Evolutionary conservation across 1,284 basidiomycete genomes (phyloP).

Genomic region (Leccinum holopus): DNA sequence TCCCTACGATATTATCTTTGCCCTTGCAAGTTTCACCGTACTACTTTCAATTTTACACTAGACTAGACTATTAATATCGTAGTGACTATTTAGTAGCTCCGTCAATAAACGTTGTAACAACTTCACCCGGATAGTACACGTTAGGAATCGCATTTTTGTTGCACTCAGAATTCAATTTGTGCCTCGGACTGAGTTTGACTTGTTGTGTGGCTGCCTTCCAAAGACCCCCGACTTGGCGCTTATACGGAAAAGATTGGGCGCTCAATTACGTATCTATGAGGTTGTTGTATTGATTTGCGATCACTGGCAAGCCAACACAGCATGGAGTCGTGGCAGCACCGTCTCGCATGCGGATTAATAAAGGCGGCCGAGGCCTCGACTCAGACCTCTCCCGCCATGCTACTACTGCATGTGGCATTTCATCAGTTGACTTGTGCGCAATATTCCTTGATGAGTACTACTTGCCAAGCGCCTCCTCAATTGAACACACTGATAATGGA

Average conservation of each 20-base stretch:
- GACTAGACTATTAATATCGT: neutral
- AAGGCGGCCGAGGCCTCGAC: neutral
- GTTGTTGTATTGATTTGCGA: neutral
- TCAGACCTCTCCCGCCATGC: neutral
- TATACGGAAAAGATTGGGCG: constrained; percentile 2
- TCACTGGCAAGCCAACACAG: neutral
- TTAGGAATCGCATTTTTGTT: neutral
- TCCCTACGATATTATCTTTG: neutral
- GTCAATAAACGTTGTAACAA: neutral
- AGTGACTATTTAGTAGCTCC: neutral
- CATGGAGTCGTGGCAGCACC: constrained; percentile 14
- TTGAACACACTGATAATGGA: too few relatives aligned
- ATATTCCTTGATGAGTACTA: neutral
- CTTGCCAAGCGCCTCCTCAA: too few relatives aligned
- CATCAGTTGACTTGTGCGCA: neutral
- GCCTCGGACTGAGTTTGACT: neutral
- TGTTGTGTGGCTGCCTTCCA: constrained; percentile 1
- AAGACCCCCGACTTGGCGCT: neutral
- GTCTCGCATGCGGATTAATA: neutral
- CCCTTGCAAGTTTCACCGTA: constrained; percentile 3
- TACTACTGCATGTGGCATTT: neutral
- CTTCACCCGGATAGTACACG: neutral
- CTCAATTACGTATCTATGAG: neutral
- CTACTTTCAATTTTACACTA: neutral
- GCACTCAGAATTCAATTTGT: neutral